Conservation (phyloP, 2,329 filamentous ascomycete species). For the Venturia effusa region DNA sequence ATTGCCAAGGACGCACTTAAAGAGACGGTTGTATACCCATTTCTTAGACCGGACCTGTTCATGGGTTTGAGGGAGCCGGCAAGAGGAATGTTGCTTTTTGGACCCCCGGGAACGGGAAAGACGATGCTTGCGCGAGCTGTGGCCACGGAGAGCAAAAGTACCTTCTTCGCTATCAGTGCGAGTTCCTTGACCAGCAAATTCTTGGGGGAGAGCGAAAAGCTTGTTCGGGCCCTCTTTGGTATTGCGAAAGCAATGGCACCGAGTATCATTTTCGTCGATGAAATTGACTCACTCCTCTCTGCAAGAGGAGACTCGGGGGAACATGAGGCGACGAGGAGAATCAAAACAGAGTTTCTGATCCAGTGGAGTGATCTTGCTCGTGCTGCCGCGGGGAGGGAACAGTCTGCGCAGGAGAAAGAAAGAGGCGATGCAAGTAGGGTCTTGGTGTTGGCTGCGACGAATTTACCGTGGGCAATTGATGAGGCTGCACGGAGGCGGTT, state of each 20-base stretch:
- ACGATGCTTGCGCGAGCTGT: slow-evolving; percentile 95
- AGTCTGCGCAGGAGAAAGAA: slow-evolving; percentile 53
- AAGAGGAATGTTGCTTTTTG: slow-evolving; percentile 89
- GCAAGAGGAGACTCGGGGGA: slow-evolving; percentile 67
- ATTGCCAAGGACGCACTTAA: slow-evolving; percentile 84
- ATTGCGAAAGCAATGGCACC: slow-evolving; percentile 84
- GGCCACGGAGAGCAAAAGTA: slow-evolving; percentile 86
- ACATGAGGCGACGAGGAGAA: slow-evolving; percentile 83
- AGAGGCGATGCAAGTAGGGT: slow-evolving; percentile 78
- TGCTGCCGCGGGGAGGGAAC: slow-evolving; percentile 77
- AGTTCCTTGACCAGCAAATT: slow-evolving; percentile 94
- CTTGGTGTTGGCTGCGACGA: slow-evolving; percentile 87
- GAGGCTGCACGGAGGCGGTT: slow-evolving; percentile 87
- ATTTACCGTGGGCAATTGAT: slow-evolving; percentile 95
- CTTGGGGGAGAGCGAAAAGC: slow-evolving; percentile 89
- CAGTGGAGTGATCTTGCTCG: slow-evolving; percentile 93
- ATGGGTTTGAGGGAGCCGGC: slow-evolving; percentile 91
- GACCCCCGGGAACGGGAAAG: slow-evolving; percentile 94
- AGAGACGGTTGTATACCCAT: slow-evolving; percentile 94
- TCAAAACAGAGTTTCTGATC: slow-evolving; percentile 96
- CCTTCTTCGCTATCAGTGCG: slow-evolving; percentile 94
- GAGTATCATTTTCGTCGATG: slow-evolving; percentile 96
- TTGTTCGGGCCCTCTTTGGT: slow-evolving; percentile 82
- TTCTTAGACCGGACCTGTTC: slow-evolving; percentile 88
- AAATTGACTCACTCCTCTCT: slow-evolving; percentile 89